A percentile compares a stretch with the other conserved stretches of the same genome.
Evolutionary conservation across 257 asterid genomes (phyloP).

Genomic region (Eucommia ulmoides): DNA sequence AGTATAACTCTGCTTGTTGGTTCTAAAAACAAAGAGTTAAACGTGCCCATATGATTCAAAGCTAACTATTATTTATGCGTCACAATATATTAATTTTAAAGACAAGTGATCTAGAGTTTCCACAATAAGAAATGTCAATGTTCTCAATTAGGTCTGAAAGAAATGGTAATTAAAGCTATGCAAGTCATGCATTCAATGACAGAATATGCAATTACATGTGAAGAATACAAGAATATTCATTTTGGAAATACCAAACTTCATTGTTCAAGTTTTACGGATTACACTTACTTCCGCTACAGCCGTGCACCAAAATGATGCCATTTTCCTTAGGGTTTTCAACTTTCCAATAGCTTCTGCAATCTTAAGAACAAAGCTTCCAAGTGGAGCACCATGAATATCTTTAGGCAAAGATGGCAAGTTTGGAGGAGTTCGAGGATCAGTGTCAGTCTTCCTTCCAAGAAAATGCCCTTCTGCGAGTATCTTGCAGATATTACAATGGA

Average conservation of each 20-base stretch:
- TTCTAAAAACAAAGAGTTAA: too few species aligned
- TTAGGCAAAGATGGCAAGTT: constrained; percentile 49
- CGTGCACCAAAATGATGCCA: constrained; percentile 82
- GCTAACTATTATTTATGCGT: too few species aligned
- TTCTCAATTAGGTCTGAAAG: too few species aligned
- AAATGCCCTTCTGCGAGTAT: constrained; percentile 81
- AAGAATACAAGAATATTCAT: not conserved
- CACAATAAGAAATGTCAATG: too few species aligned
- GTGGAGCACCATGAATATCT: constrained; percentile 94
- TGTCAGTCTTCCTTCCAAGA: constrained; percentile 33
- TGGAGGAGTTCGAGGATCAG: constrained; percentile 33
- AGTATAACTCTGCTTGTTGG: too few species aligned
- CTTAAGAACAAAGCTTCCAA: constrained; percentile 76
- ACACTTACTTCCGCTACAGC: constrained; percentile 80
- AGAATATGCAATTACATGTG: too few species aligned
- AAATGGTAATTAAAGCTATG: too few species aligned
- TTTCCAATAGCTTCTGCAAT: constrained; percentile 87
- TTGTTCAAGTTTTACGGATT: constrained; percentile 3
- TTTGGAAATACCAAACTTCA: too few species aligned
- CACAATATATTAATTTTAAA: too few species aligned
- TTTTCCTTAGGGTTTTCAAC: constrained; percentile 74
- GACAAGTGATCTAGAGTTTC: too few species aligned
- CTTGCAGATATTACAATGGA: constrained; percentile 64
- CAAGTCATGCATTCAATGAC: too few species aligned
- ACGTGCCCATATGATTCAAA: too few species aligned